phyloP scores from a whole-genome alignment of 164 flowering plant genomes.

The Litsea cubeba region DNA sequence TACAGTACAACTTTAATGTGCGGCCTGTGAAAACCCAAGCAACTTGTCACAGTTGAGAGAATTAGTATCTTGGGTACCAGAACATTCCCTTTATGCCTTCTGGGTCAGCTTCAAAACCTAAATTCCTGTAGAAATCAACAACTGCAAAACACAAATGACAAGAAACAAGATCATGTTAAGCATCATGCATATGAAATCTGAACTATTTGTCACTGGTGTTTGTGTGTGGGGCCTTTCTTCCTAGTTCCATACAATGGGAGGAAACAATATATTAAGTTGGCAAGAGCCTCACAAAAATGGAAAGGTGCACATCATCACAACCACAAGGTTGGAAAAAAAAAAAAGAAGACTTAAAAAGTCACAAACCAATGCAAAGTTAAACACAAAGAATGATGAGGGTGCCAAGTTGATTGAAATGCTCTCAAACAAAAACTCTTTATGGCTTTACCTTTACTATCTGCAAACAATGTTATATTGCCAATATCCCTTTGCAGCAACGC shows the following conservation, averaged over 20 bases:
- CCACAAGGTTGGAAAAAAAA: no score
- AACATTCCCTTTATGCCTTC: slow-evolving; percentile 99
- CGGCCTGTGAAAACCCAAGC: not conserved
- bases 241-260: not conserved
- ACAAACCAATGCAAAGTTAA: not conserved
- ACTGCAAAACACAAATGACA: slow-evolving; percentile 45
- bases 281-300: not conserved
- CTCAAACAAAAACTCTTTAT: no score
- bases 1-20: not conserved
- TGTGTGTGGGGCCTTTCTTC: not conserved
- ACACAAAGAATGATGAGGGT: not conserved
- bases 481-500: slow-evolving; percentile 83
- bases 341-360: not conserved
- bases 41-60: not conserved
- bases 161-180: not conserved
- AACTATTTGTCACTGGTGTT: not conserved
- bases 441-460: slow-evolving; percentile 84
- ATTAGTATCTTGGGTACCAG: slow-evolving; percentile 70
- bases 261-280: not conserved
- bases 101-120: slow-evolving; percentile 94
- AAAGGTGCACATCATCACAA: no score
- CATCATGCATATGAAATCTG: not conserved
- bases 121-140: slow-evolving; percentile 79
- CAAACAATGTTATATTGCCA: slow-evolving; percentile 88
- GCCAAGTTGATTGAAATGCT: not conserved